Evolutionary conservation across 2,329 filamentous ascomycete genomes (phyloP).

Genomic region (Apiospora phragmitis): DNA sequence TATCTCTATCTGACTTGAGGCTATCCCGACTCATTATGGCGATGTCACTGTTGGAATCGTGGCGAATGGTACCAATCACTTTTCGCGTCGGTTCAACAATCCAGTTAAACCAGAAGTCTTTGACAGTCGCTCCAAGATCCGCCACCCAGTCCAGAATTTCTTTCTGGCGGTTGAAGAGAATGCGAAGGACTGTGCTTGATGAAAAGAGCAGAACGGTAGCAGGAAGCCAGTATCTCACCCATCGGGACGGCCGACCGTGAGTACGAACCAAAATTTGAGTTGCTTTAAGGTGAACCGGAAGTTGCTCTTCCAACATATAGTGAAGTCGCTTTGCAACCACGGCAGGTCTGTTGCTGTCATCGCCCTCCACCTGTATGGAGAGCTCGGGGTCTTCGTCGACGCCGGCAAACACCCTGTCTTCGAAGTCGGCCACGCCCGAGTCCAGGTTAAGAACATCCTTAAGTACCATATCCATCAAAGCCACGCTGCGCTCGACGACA

Average conservation of each 20-base stretch:
- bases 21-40: slow-evolving; percentile 96
- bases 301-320: slow-evolving; percentile 64
- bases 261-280: slow-evolving; percentile 57
- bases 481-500: slow-evolving; percentile 76
- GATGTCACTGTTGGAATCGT: slow-evolving; percentile 90
- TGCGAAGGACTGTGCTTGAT: slow-evolving; percentile 80
- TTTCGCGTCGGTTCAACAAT: slow-evolving; percentile 82
- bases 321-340: slow-evolving; percentile 68
- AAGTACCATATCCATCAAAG: slow-evolving; percentile 83
- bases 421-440: slow-evolving; percentile 61
- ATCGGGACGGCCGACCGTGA: slow-evolving; percentile 72
- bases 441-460: slow-evolving; percentile 68
- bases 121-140: slow-evolving; percentile 74
- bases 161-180: slow-evolving; percentile 72
- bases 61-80: slow-evolving; percentile 87
- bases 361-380: slow-evolving; percentile 51
- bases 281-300: slow-evolving; percentile 65
- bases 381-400: slow-evolving; percentile 63
- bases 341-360: slow-evolving; percentile 49
- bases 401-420: slow-evolving; percentile 64
- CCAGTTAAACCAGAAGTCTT: slow-evolving; percentile 97
- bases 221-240: slow-evolving; percentile 90
- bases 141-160: slow-evolving; percentile 79
- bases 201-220: slow-evolving; percentile 71
- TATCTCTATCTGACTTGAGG: slow-evolving; percentile 84